phyloP scores from a whole-genome alignment of 2,329 filamentous ascomycete genomes.

The Corinectria fuckeliana region DNA sequence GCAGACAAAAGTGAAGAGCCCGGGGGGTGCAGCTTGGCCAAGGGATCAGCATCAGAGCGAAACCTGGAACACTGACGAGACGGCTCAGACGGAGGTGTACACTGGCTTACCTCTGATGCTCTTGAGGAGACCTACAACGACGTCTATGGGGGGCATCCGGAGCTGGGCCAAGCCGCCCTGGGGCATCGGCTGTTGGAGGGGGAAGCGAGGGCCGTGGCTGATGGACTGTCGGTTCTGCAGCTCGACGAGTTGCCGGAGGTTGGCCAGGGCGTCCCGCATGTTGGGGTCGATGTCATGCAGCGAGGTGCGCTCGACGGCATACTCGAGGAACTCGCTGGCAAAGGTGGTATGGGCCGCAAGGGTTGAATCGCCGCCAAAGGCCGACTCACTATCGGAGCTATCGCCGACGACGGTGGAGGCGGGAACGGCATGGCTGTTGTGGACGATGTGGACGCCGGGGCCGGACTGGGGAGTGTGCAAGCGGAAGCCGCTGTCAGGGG shows the following conservation, averaged over 20 bases:
- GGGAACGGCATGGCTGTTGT: slow-evolving; percentile 33
- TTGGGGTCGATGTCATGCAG: slow-evolving; percentile 54
- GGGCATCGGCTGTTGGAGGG: slow-evolving; percentile 53
- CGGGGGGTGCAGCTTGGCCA: slow-evolving; percentile 50
- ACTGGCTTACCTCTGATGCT: slow-evolving; percentile 54
- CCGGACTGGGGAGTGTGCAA: slow-evolving; percentile 34
- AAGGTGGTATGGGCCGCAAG: slow-evolving; percentile 60
- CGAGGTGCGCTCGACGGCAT: slow-evolving; percentile 56
- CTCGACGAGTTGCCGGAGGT: slow-evolving; percentile 59
- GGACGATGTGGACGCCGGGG: no score
- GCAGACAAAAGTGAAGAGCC: slow-evolving; percentile 58
- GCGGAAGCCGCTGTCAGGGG: slow-evolving; percentile 32
- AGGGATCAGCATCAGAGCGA: neutral
- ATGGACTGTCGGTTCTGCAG: slow-evolving; percentile 54
- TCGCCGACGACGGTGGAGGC: slow-evolving; percentile 45
- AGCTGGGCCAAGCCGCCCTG: slow-evolving; percentile 56
- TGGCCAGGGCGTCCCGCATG: slow-evolving; percentile 59
- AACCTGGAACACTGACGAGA: neutral
- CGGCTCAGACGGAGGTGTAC: neutral
- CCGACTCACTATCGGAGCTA: slow-evolving; percentile 49
- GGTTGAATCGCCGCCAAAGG: slow-evolving; percentile 56
- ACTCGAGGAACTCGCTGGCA: slow-evolving; percentile 60
- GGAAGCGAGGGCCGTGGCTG: slow-evolving; percentile 53
- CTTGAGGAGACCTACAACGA: slow-evolving; percentile 57
- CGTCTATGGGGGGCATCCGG: slow-evolving; percentile 59